These are phyloP conservation scores for Lasiosphaeriaceae sp. DNA, from an alignment of 495 filamentous ascomycete species.

Conservation along the genomic window DNA sequence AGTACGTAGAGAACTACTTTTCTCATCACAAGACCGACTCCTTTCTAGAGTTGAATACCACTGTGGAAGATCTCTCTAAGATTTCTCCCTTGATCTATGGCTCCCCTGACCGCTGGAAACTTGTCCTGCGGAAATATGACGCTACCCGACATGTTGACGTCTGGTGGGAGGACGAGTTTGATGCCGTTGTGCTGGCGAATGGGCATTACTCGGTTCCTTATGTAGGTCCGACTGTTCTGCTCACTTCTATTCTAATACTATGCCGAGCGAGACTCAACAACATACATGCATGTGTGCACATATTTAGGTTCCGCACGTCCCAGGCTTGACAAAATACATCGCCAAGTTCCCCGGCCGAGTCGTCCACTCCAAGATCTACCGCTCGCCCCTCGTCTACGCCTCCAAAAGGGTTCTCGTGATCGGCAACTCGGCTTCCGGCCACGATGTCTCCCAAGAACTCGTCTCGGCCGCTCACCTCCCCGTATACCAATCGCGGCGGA, in stretches of 20 bases:
- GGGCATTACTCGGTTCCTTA: constrained; percentile 51
- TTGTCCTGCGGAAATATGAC: constrained; percentile 43
- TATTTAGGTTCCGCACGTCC: constrained; percentile 37
- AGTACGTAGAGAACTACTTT: constrained; percentile 49
- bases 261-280: no score
- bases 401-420: constrained; percentile 39
- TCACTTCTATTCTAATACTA: no score
- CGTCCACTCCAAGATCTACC: constrained; percentile 45
- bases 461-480: constrained; percentile 29
- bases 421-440: constrained; percentile 50
- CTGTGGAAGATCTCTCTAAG: constrained; percentile 44
- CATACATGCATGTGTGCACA: no score
- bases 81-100: constrained; percentile 5
- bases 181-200: constrained; percentile 47
- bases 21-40: constrained; percentile 35
- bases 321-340: constrained; percentile 38
- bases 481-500: constrained; percentile 44
- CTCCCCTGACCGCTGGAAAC: constrained; percentile 33
- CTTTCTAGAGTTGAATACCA: constrained; percentile 43
- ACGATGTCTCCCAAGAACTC: constrained; percentile 41
- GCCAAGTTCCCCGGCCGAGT: constrained; percentile 36
- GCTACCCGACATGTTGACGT: constrained; percentile 33
- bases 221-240: constrained; percentile 23
- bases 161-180: constrained; percentile 49
- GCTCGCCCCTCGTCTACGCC: constrained; percentile 29